Conservation (phyloP, 805 yeast genomes). For the Schwanniomyces vanrijiae region DNA sequence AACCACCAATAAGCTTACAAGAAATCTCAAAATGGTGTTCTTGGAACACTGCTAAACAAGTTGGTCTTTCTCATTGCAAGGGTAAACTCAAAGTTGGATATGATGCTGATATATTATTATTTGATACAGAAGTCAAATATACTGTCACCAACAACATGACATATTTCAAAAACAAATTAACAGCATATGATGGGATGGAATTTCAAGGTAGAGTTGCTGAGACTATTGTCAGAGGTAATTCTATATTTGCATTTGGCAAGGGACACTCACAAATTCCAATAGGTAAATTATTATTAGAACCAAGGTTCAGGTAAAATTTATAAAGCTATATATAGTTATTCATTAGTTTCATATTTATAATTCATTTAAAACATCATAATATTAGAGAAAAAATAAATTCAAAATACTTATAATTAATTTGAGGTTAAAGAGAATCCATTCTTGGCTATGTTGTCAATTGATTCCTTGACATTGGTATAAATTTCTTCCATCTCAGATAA, state of each 20-base stretch:
- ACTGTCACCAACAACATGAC: conserved; percentile 54
- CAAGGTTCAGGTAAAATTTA: conserved; percentile 34
- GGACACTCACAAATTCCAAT: conserved; percentile 59
- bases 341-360: not conserved
- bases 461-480: not conserved
- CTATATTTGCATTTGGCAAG: conserved; percentile 55
- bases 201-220: conserved; percentile 75
- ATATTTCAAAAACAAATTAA: conserved; percentile 80
- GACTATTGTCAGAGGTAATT: conserved; percentile 75
- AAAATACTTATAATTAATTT: not conserved
- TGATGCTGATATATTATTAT: conserved; percentile 87
- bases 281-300: conserved; percentile 63
- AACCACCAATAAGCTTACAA: conserved; percentile 49
- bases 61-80: conserved; percentile 70
- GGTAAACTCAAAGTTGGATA: conserved; percentile 72
- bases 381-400: not conserved
- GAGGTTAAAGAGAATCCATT: not conserved
- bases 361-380: not conserved
- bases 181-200: conserved; percentile 77
- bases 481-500: not conserved
- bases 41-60: conserved; percentile 80
- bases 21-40: conserved; percentile 82
- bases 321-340: not conserved
- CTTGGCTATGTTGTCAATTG: not conserved
- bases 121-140: conserved; percentile 61